A percentile compares a stretch with the other conserved stretches of the same genome.
Conservation (phyloP, 768 basidiomycete genomes). For the Crepidotus variabilis region DNA sequence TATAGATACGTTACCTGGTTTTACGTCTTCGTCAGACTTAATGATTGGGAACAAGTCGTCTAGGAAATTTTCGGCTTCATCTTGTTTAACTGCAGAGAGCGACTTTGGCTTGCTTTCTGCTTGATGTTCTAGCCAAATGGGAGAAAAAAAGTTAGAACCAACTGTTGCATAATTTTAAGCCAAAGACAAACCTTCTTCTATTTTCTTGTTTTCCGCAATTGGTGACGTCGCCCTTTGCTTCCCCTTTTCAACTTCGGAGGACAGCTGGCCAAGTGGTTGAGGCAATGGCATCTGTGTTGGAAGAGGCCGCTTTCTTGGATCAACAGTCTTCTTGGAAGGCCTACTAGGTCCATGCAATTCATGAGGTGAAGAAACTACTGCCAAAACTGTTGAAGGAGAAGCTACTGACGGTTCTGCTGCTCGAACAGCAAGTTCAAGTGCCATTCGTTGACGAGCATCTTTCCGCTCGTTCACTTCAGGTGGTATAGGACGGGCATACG, state of each 20-base stretch:
- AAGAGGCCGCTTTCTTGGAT: background rate
- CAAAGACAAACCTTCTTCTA: slow-evolving; percentile 17
- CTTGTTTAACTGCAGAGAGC: slow-evolving; percentile 2
- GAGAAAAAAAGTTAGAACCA: too few species aligned
- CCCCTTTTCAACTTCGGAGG: too few species aligned
- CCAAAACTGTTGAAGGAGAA: background rate
- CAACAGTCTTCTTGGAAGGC: background rate
- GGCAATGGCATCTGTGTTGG: background rate
- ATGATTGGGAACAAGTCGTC: background rate
- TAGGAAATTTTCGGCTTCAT: slow-evolving; percentile 4
- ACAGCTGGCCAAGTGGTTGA: background rate
- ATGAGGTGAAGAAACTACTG: too few species aligned
- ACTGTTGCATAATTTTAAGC: too few species aligned
- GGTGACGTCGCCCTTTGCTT: background rate
- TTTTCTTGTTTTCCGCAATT: slow-evolving; percentile 6
- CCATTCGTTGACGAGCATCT: background rate
- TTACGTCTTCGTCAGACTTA: slow-evolving; percentile 3
- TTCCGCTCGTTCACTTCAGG: slow-evolving; percentile 3
- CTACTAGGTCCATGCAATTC: too few species aligned
- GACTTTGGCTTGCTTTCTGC: slow-evolving; percentile 9
- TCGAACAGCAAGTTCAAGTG: background rate
- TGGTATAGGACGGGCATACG: slow-evolving; percentile 8
- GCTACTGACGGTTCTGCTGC: background rate
- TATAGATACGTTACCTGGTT: slow-evolving; percentile 1
- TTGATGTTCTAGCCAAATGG: slow-evolving; percentile 4